Evolutionary conservation across 768 basidiomycete genomes (phyloP).

Genomic region (Pleurotus pulmonarius): DNA sequence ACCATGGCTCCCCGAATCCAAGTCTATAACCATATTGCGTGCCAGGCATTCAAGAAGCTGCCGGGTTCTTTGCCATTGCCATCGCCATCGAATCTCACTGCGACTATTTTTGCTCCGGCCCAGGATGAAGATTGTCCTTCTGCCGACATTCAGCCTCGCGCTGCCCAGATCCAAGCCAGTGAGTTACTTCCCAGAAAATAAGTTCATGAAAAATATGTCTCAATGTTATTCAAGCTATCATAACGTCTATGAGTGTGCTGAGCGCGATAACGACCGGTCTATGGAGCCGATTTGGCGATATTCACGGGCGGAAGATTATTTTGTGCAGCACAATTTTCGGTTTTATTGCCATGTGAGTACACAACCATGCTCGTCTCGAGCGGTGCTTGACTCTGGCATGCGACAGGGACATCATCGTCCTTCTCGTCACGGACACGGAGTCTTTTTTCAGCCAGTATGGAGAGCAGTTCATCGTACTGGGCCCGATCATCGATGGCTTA

Average conservation of each 20-base stretch:
- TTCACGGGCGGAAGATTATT: constrained; percentile 71
- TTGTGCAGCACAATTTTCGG: constrained; percentile 66
- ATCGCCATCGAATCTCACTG: constrained; percentile 3
- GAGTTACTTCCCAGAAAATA: constrained; percentile 10
- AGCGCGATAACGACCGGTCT: constrained; percentile 82
- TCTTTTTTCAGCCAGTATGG: constrained; percentile 46
- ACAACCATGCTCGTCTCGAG: neutral
- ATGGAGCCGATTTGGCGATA: constrained; percentile 82
- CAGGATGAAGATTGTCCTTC: constrained; percentile 15
- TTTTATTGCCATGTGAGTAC: constrained; percentile 67
- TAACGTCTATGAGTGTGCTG: constrained; percentile 72
- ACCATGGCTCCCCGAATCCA: constrained; percentile 77
- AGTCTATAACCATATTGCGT: constrained; percentile 76
- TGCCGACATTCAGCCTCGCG: constrained; percentile 61
- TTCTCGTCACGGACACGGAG: constrained; percentile 69
- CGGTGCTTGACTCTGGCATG: constrained; percentile 4
- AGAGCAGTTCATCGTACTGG: constrained; percentile 71
- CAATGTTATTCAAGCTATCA: constrained; percentile 42
- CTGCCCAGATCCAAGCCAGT: constrained; percentile 71
- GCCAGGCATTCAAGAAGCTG: constrained; percentile 39
- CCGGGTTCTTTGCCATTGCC: neutral
- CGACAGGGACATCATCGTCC: constrained; percentile 70
- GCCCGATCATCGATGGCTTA: constrained; percentile 76
- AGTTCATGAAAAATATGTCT: neutral
- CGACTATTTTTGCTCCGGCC: neutral